phyloP scores from a whole-genome alignment of 306 rosid species.

The Sphenostylis stenocarpa region DNA sequence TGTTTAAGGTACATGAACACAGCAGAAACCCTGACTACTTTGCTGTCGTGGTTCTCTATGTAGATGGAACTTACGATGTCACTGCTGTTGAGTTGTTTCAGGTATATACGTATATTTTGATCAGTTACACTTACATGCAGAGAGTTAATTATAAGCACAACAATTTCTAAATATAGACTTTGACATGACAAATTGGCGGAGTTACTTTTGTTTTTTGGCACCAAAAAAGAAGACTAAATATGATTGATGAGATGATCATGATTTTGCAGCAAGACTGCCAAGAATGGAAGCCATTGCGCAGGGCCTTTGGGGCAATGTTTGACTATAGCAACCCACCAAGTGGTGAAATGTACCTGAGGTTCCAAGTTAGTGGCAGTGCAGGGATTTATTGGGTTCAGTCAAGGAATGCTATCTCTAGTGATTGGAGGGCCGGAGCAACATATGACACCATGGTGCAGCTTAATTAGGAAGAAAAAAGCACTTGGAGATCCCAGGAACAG shows the following conservation, averaged over 20 bases:
- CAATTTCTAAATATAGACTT: not conserved
- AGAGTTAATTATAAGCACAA: not conserved
- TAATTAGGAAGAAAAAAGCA: not conserved
- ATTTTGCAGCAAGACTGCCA: constrained; percentile 54
- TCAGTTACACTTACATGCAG: not conserved
- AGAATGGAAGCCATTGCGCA: constrained; percentile 62
- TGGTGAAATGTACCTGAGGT: constrained; percentile 54
- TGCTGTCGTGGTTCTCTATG: constrained; percentile 48
- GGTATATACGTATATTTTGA: constrained; percentile 34
- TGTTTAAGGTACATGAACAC: constrained; percentile 51
- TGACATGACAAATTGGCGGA: too few species aligned
- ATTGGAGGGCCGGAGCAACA: constrained; percentile 68
- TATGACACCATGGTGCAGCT: constrained; percentile 70
- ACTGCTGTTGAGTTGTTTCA: constrained; percentile 53
- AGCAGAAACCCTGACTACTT: constrained; percentile 67
- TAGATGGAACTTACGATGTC: constrained; percentile 61
- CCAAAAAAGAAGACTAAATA: not conserved
- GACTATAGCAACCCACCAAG: constrained; percentile 61
- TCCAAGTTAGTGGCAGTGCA: constrained; percentile 56
- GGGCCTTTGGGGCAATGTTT: constrained; percentile 70
- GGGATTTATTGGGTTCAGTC: constrained; percentile 58
- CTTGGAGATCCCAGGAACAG: not conserved
- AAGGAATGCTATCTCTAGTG: constrained; percentile 51
- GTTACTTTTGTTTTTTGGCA: not conserved
- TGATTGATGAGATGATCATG: not conserved